phyloP scores from a whole-genome alignment of 768 basidiomycete species.

The Gloeopeniophorella convolvens region DNA sequence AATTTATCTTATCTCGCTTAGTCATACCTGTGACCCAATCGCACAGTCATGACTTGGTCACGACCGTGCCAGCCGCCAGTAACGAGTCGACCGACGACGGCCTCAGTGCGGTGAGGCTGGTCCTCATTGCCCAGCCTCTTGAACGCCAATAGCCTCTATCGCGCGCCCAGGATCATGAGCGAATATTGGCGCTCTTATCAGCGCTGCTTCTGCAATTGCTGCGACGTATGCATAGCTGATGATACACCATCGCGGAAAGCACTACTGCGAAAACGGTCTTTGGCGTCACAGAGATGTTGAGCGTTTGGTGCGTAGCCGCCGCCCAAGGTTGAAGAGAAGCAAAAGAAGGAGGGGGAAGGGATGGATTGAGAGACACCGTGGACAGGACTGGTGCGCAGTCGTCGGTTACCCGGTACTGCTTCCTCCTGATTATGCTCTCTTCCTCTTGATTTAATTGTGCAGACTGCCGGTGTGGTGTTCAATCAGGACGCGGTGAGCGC shows the following conservation, averaged over 20 bases:
- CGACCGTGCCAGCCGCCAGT: too few relatives aligned
- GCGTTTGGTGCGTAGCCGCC: conserved; percentile 83
- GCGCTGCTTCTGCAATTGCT: conserved; percentile 94
- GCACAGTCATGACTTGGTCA: too few relatives aligned
- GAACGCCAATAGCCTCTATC: too few relatives aligned
- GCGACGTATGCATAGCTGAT: conserved; percentile 94
- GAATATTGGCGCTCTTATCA: conserved; percentile 94
- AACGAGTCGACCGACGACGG: too few relatives aligned
- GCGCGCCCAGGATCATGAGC: conserved; percentile 60
- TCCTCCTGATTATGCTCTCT: not conserved
- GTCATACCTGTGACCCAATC: too few relatives aligned
- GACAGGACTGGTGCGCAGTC: conserved; percentile 63
- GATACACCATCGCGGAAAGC: conserved; percentile 84
- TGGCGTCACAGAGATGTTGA: conserved; percentile 93
- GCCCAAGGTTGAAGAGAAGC: conserved; percentile 89
- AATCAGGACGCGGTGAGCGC: conserved; percentile 72
- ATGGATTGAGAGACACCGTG: conserved; percentile 81
- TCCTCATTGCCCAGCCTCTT: too few relatives aligned
- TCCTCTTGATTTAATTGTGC: conserved; percentile 12
- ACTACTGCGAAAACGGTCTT: conserved; percentile 92
- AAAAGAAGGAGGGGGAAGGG: conserved; percentile 76
- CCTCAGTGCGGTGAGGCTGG: too few relatives aligned
- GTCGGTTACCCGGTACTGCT: too few relatives aligned
- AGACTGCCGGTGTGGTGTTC: conserved; percentile 79
- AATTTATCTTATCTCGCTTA: too few relatives aligned